Conservation (phyloP, 495 filamentous ascomycete genomes). For the Neurospora intermedia region DNA sequence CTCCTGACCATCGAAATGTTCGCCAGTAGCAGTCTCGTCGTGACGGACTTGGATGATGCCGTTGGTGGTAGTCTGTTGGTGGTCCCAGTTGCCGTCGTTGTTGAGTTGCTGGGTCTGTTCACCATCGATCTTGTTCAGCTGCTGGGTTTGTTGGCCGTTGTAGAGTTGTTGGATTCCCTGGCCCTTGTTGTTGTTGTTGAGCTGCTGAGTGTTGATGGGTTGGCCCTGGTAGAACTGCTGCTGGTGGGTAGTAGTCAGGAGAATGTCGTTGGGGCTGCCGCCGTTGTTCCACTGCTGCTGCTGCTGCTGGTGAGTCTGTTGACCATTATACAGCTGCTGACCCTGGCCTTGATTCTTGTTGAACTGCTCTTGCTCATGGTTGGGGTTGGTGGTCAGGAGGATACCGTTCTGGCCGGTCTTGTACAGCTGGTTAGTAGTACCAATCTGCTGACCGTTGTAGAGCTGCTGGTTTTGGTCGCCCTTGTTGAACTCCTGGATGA, state of each 20-base stretch:
- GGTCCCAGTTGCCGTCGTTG: not conserved
- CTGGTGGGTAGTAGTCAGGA: not conserved
- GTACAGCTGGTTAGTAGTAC: not conserved
- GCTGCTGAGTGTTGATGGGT: not conserved
- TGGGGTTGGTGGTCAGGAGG: not conserved
- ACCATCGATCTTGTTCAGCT: not conserved
- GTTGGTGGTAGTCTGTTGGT: not conserved
- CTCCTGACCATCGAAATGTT: not conserved
- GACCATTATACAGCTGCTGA: not conserved
- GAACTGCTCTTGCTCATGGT: not conserved
- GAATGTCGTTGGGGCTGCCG: not conserved
- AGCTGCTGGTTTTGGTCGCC: not conserved
- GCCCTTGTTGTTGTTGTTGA: not conserved
- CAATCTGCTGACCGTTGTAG: not conserved
- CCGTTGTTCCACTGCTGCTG: not conserved
- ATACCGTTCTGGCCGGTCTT: not conserved
- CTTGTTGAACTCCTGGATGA: not conserved
- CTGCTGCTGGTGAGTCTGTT: not conserved
- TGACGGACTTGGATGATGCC: not conserved
- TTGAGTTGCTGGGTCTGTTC: not conserved
- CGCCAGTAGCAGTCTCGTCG: not conserved
- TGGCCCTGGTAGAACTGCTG: not conserved
- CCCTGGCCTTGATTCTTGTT: not conserved
- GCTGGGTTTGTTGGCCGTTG: not conserved
- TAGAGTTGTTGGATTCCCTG: not conserved